Conservation (phyloP, 1,284 basidiomycete genomes). For the Microbotryomycetes sp. region DNA sequence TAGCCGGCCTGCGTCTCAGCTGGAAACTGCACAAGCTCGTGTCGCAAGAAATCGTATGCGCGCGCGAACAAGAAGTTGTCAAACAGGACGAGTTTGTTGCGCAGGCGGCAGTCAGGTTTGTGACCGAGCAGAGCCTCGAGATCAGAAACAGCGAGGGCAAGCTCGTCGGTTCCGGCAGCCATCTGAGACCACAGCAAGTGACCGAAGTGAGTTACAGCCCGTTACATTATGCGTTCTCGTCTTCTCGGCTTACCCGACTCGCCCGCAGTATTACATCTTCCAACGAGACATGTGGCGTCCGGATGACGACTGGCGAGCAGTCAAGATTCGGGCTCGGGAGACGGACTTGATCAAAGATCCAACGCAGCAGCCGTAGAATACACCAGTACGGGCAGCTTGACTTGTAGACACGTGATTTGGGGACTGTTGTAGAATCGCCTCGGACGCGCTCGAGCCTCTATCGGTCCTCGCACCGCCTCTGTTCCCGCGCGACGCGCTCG, state of each 20-base stretch:
- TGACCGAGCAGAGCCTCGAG: conserved; percentile 25
- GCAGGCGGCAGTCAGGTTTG: conserved; percentile 23
- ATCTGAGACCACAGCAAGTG: conserved; percentile 15
- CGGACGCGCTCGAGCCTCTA: not conserved
- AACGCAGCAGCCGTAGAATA: not conserved
- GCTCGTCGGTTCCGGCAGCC: conserved; percentile 18
- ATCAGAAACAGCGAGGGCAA: conserved; percentile 11
- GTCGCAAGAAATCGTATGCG: conserved; percentile 16
- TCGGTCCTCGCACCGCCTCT: not conserved
- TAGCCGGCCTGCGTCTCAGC: conserved; percentile 18
- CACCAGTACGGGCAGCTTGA: not conserved
- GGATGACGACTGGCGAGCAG: conserved; percentile 24
- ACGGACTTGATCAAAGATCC: conserved; percentile 27
- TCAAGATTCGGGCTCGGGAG: conserved; percentile 23
- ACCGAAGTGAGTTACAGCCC: conserved; percentile 21
- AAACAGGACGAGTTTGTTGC: conserved; percentile 25
- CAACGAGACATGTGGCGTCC: conserved; percentile 31
- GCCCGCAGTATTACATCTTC: conserved; percentile 22
- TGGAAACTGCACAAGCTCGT: conserved; percentile 29
- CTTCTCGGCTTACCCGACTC: no score
- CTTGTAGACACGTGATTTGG: not conserved
- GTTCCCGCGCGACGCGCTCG: not conserved
- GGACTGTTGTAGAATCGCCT: not conserved
- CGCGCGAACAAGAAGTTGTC: conserved; percentile 26
- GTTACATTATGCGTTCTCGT: no score